Evolutionary conservation across 441 rosid genomes (phyloP), one percentile per base, ranked within the genome.

Genomic region (Populus hybrid): DNA sequence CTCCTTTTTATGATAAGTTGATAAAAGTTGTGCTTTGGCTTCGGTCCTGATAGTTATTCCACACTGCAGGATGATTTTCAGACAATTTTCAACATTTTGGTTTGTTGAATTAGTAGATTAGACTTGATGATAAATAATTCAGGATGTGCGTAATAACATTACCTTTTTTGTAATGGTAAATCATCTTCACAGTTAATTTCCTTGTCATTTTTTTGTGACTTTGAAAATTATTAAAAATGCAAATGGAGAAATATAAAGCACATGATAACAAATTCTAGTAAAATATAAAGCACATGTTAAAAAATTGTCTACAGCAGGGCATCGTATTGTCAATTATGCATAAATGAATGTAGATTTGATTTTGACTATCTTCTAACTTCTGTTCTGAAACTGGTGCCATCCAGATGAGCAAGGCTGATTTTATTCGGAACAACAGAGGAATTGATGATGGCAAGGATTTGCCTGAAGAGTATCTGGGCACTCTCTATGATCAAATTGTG

Each of bases 391-490:
- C 80, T 83, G 76, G 69, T 84, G 82, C 78, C 64, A 79, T 42
- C 67, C 87, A 94, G 99, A 94, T 96, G 99, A 87, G 90, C 64
- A 96, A 92, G 85, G 92, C 92, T 81, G 98, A 91, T 88, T 94
- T 96, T 84, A 85, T 94, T 35, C 84, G 91, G 80, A 94, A 96
- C 86, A 94, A 94, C 78, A 90, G 95, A 83, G 99, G 99, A 83
- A 96, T 96, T 82, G 94, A 96, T 86, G 93, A 91, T 83, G 99
- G 99, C 82, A 94, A 96, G 89, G 99, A 96, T 88, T 88, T 96
- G 78, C 92, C 98, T 71, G 99, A 94, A 86, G 97, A 91, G 70
- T 94, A 88, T 86, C 90, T 96, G 50, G 88, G 97, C 74, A 80
- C 89, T 75, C 83, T 94, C 20, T 96, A 94, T 89, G 98, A 96